Evolutionary conservation across 169 alveolate species (phyloP), one percentile per base, ranked within the genome.

Genomic region (Cryptosporidium canis): DNA sequence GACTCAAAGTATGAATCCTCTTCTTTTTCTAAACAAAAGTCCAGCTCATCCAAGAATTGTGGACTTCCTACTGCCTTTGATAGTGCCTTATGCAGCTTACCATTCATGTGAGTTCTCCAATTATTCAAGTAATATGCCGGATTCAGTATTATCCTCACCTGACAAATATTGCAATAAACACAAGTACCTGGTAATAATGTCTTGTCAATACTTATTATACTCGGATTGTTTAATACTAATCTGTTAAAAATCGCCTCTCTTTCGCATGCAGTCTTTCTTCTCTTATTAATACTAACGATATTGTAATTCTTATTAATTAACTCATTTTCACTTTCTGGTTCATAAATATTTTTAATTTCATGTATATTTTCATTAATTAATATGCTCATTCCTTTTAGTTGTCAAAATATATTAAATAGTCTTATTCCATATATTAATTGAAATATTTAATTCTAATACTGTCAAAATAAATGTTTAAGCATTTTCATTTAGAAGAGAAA

Each of bases 101-200:
- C 87, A 55, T 61, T 77, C 87, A 77, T 77, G 27, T 77, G 87
- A 2, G 87, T 77, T 58, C 87, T 77, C 87, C 87, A 77, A 77
- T 77, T 77, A 55, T 77, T 77, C 51, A 77, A 31, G 44, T 77
- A 77, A 29, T 77, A 77, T 39, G 87, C 87, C 18, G 87, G 87
- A 77, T 77, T 77, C 27, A 77, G 58, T 58, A 77, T 77, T 12
- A 77, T 77, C 29, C 87, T 27, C 3, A 77, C 87, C 31, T 77
- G 87, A 43, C 87, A 77, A 39, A 77, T 77, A 44, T 77, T 55
- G 16, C 87, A 77, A 31, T 58, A 77, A 21, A 77, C 87, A 21
- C 87, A 77, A 56, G 87, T 77, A 3, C 87, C 87, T 14, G 87
- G 87, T 16, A 61, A 18, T 41, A 61, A 61, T 37, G 70, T 58